Evolutionary conservation across 2,329 filamentous ascomycete genomes (phyloP).

Genomic region (Fusarium albosuccineum): DNA sequence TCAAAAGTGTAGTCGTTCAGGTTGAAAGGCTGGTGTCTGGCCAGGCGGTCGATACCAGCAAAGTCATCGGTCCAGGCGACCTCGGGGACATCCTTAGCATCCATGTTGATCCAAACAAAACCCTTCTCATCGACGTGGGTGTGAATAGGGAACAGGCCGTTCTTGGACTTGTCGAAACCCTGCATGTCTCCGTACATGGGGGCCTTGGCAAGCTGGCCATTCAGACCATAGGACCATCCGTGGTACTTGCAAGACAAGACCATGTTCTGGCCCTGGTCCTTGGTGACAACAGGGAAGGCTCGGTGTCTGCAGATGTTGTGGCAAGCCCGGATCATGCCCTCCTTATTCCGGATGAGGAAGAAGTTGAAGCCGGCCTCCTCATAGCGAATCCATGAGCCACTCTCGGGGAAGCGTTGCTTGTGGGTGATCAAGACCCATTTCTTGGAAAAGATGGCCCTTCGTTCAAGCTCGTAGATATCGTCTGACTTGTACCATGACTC

Average conservation of each 20-base stretch:
- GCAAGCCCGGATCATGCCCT: slow-evolving; percentile 69
- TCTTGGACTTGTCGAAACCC: slow-evolving; percentile 67
- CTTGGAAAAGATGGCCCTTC: slow-evolving; percentile 68
- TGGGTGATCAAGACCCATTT: slow-evolving; percentile 69
- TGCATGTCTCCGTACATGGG: slow-evolving; percentile 68
- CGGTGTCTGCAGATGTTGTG: slow-evolving; percentile 74
- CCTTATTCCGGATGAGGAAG: slow-evolving; percentile 65
- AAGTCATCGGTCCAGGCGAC: slow-evolving; percentile 66
- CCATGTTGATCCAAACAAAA: slow-evolving; percentile 71
- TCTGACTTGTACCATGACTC: slow-evolving; percentile 62
- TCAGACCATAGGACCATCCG: slow-evolving; percentile 71
- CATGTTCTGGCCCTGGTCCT: slow-evolving; percentile 62
- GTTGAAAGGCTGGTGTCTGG: slow-evolving; percentile 58
- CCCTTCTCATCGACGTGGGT: slow-evolving; percentile 65
- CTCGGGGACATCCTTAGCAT: slow-evolving; percentile 58
- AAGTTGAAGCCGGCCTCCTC: slow-evolving; percentile 68
- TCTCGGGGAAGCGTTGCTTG: slow-evolving; percentile 61
- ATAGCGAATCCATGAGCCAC: slow-evolving; percentile 68
- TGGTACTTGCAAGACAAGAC: slow-evolving; percentile 73
- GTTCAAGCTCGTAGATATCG: slow-evolving; percentile 68
- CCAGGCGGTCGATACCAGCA: slow-evolving; percentile 57
- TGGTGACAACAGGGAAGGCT: slow-evolving; percentile 68
- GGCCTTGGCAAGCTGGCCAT: slow-evolving; percentile 71
- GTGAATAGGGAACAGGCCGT: slow-evolving; percentile 67
- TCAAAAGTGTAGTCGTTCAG: slow-evolving; percentile 68